Percentiles rank a stretch among this genome's conserved stretches.
These are phyloP conservation scores for Populus pruinosa DNA, from an alignment of 345 rosid species.

Conservation along the genomic window DNA sequence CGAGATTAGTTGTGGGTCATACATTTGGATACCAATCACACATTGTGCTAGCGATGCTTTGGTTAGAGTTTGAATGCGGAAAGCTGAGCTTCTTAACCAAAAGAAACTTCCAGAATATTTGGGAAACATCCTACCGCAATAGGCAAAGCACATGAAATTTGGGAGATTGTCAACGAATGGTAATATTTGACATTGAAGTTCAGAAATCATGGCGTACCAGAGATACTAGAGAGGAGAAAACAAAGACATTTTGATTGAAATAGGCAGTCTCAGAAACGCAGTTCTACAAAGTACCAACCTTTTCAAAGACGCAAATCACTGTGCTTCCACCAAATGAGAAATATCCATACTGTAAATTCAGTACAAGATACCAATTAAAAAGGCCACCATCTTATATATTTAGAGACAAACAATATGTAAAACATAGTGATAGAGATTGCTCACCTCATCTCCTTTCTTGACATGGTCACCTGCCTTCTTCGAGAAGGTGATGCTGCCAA, in stretches of 20 bases:
- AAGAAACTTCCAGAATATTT: no score
- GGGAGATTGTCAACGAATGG: background rate
- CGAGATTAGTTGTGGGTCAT: background rate
- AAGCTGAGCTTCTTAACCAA: background rate
- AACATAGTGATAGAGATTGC: background rate
- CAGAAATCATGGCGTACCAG: background rate
- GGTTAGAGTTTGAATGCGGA: background rate
- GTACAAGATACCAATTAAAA: background rate
- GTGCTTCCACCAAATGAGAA: conserved; percentile 98
- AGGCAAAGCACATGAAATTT: background rate
- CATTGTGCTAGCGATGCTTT: background rate
- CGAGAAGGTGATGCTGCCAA: conserved; percentile 72
- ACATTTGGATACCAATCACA: background rate
- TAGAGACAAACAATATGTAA: background rate
- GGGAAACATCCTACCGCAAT: no score
- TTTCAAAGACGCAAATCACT: conserved; percentile 75
- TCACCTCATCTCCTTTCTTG: conserved; percentile 87
- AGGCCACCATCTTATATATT: conserved; percentile 1
- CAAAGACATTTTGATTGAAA: background rate
- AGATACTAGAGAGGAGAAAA: background rate
- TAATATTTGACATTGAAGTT: background rate
- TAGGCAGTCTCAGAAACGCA: background rate
- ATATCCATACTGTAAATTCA: conserved; percentile 62
- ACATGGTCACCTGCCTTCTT: conserved; percentile 58
- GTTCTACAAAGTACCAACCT: conserved; percentile 42